phyloP scores from a whole-genome alignment of 345 rosid genomes.

The Lumnitzera racemosa region DNA sequence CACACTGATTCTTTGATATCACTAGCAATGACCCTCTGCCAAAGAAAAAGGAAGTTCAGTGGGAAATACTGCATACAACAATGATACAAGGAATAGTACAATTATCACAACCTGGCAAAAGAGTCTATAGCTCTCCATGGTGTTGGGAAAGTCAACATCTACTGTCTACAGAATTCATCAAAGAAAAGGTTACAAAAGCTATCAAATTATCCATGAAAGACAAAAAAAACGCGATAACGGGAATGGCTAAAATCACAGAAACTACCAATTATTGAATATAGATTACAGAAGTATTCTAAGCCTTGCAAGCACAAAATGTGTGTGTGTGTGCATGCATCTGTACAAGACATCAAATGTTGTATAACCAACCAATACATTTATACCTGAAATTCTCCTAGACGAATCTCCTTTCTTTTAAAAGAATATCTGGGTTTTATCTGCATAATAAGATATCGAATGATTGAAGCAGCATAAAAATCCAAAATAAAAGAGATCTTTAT shows the following conservation, averaged over 20 bases:
- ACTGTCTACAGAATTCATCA: conserved; percentile 41
- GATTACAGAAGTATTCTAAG: not conserved
- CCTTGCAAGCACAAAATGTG: too few relatives aligned
- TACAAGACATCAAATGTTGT: too few relatives aligned
- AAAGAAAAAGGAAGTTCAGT: conserved; percentile 16
- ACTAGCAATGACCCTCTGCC: conserved; percentile 86
- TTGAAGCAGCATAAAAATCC: conserved; percentile 3
- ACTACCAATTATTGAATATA: not conserved
- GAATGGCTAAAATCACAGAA: not conserved
- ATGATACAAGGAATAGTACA: conserved; percentile 5
- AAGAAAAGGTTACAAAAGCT: conserved; percentile 5
- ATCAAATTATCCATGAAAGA: not conserved
- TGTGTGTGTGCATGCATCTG: too few relatives aligned
- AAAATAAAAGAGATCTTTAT: not conserved
- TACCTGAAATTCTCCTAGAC: conserved; percentile 94
- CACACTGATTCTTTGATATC: conserved; percentile 97
- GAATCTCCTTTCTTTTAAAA: conserved; percentile 90
- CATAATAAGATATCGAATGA: conserved; percentile 18
- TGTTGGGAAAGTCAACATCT: conserved; percentile 70
- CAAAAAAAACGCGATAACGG: not conserved
- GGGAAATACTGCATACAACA: conserved; percentile 1
- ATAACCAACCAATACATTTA: conserved; percentile 11
- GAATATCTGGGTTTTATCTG: conserved; percentile 98
- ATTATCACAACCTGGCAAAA: conserved; percentile 69
- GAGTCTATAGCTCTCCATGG: conserved; percentile 88